Conservation (phyloP, 768 basidiomycete genomes). For the Mycena amicta region DNA sequence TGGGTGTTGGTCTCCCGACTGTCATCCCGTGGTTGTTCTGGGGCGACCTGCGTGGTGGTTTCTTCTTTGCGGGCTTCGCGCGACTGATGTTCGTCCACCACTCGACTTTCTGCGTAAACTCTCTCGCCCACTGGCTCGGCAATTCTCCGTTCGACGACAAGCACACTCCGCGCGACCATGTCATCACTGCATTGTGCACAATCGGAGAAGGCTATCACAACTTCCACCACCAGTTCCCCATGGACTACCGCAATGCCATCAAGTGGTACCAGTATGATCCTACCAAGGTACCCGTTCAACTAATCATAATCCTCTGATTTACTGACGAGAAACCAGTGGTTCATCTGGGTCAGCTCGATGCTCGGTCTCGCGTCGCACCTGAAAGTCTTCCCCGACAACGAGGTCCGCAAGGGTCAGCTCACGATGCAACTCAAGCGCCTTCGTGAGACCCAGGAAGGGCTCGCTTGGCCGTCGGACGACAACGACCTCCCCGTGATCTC, state of each 20-base stretch:
- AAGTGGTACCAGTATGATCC: conserved; percentile 94
- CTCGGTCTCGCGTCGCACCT: conserved; percentile 75
- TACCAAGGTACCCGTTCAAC: conserved; percentile 88
- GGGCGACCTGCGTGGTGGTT: conserved; percentile 88
- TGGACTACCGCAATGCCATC: conserved; percentile 97
- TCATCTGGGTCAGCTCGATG: conserved; percentile 66
- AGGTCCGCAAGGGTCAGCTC: conserved; percentile 84
- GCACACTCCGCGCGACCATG: conserved; percentile 92
- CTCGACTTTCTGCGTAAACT: conserved; percentile 97
- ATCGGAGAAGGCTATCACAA: conserved; percentile 99
- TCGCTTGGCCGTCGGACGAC: conserved; percentile 80
- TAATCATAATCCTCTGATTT: too few species aligned
- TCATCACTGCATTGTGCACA: conserved; percentile 87
- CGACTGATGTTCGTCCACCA: conserved; percentile 89
- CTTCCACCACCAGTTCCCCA: conserved; percentile 96
- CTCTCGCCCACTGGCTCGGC: conserved; percentile 95
- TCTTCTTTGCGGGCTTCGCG: conserved; percentile 79
- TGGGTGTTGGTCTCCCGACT: conserved; percentile 78
- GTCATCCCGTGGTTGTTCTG: conserved; percentile 77
- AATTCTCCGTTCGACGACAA: conserved; percentile 95
- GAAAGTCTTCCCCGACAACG: conserved; percentile 65
- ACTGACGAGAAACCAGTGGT: conserved; percentile 37
- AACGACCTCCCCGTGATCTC: conserved; percentile 79
- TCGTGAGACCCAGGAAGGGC: conserved; percentile 70
- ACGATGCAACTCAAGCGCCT: conserved; percentile 94